Evolutionary conservation across 352 stramenopile species (phyloP).

Genomic region (Thalassiosira exigua): DNA sequence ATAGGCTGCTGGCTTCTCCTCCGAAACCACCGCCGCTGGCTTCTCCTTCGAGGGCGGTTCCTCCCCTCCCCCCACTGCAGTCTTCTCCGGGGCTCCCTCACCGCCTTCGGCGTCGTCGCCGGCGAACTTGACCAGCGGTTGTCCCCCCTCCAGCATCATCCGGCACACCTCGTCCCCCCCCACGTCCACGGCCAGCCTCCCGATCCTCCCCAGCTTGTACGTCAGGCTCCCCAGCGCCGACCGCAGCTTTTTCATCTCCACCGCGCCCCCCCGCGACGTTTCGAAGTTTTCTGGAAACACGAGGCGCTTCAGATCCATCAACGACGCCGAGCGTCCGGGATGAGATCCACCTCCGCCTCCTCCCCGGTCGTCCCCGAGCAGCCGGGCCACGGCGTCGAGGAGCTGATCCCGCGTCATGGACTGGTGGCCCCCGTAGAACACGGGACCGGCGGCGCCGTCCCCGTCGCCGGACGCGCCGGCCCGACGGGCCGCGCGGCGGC

Average conservation of each 20-base stretch:
- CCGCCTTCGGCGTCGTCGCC: constrained; percentile 6
- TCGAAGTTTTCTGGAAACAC: constrained; percentile 50
- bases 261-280: constrained; percentile 32
- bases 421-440: constrained; percentile 47
- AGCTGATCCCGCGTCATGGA: constrained; percentile 54
- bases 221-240: constrained; percentile 45
- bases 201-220: constrained; percentile 37
- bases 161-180: constrained; percentile 38
- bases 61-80: background rate
- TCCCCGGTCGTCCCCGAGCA: constrained; percentile 2
- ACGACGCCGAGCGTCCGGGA: constrained; percentile 30
- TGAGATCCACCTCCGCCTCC: background rate
- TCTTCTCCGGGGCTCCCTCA: background rate
- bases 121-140: constrained; percentile 47
- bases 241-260: constrained; percentile 51
- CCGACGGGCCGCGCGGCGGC: constrained; percentile 37
- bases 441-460: constrained; percentile 22
- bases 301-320: constrained; percentile 48
- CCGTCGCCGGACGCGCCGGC: constrained; percentile 7
- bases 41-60: background rate
- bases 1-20: background rate
- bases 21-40: background rate
- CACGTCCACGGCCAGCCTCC: constrained; percentile 36
- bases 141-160: constrained; percentile 33
- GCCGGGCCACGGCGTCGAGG: constrained; percentile 28